These are phyloP conservation scores for Colletotrichum eremochloae DNA, from an alignment of 2,329 filamentous ascomycete species.

Conservation along the genomic window DNA sequence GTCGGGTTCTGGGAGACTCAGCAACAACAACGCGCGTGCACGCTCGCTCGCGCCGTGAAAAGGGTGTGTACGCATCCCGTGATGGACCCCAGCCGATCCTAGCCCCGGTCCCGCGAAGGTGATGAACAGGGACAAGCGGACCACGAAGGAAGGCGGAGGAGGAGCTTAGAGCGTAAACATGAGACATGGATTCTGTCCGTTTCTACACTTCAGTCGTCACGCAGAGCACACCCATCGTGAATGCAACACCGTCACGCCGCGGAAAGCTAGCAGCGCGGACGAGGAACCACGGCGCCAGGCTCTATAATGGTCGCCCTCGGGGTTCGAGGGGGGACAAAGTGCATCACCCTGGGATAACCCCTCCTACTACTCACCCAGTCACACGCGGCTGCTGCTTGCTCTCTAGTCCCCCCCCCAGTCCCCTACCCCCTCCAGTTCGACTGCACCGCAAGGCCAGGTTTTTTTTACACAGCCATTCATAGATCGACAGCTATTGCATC, in stretches of 20 bases:
- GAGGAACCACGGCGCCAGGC: constrained; percentile 1
- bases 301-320: neutral
- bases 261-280: neutral
- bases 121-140: constrained; percentile 10
- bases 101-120: neutral
- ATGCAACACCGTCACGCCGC: constrained; percentile 8
- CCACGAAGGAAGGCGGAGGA: constrained; percentile 9
- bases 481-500: constrained; percentile 13
- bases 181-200: constrained; percentile 12
- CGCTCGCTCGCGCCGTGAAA: neutral
- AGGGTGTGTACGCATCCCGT: constrained; percentile 2
- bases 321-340: neutral
- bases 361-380: constrained; percentile 3
- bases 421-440: constrained; percentile 9
- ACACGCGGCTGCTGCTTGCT: neutral
- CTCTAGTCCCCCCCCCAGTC: neutral
- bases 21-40: constrained; percentile 2
- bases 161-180: neutral
- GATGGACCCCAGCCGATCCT: neutral
- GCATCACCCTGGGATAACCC: neutral
- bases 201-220: constrained; percentile 22
- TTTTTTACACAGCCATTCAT: neutral
- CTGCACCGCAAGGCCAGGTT: neutral
- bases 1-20: constrained; percentile 2
- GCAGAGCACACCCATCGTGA: constrained; percentile 9